Evolutionary conservation across 495 filamentous ascomycete genomes (phyloP).

Genomic region (Penicillium arizonense): DNA sequence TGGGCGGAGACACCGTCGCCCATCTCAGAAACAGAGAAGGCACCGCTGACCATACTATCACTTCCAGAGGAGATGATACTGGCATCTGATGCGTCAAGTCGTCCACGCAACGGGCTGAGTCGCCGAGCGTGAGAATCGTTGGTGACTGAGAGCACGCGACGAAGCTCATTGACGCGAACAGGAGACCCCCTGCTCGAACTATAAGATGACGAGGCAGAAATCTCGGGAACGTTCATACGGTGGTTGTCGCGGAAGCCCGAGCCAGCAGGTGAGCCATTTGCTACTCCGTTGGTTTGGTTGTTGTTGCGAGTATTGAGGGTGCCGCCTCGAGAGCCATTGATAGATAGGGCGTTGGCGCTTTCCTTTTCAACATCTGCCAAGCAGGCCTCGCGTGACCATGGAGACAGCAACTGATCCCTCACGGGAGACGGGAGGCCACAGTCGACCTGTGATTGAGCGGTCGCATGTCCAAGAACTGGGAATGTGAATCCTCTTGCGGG

Average conservation of each 20-base stretch:
- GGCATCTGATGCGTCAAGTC: conserved; percentile 32
- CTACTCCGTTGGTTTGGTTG: conserved; percentile 53
- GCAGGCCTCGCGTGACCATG: conserved; percentile 74
- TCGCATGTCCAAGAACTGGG: conserved; percentile 50
- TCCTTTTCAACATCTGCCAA: conserved; percentile 65
- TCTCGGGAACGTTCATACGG: conserved; percentile 42
- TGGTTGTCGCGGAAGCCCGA: conserved; percentile 31
- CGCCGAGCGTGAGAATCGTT: conserved; percentile 34
- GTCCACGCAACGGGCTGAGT: conserved; percentile 40
- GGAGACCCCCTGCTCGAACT: conserved; percentile 63
- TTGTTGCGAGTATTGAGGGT: conserved; percentile 58
- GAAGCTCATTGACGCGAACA: conserved; percentile 85
- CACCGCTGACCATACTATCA: conserved; percentile 45
- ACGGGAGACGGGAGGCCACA: conserved; percentile 40
- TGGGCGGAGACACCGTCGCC: conserved; percentile 32
- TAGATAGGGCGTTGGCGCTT: conserved; percentile 63
- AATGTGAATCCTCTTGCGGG: conserved; percentile 64
- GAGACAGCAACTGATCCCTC: conserved; percentile 68
- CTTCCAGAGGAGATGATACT: conserved; percentile 44
- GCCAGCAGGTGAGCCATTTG: conserved; percentile 30
- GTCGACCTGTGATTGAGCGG: conserved; percentile 27
- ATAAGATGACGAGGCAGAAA: conserved; percentile 50
- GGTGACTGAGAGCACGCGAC: conserved; percentile 62
- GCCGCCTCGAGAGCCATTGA: conserved; percentile 68
- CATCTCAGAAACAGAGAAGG: conserved; percentile 37